These are phyloP conservation scores for Cladosporium sp. DNA, from an alignment of 2,329 filamentous ascomycete species.

Conservation along the genomic window DNA sequence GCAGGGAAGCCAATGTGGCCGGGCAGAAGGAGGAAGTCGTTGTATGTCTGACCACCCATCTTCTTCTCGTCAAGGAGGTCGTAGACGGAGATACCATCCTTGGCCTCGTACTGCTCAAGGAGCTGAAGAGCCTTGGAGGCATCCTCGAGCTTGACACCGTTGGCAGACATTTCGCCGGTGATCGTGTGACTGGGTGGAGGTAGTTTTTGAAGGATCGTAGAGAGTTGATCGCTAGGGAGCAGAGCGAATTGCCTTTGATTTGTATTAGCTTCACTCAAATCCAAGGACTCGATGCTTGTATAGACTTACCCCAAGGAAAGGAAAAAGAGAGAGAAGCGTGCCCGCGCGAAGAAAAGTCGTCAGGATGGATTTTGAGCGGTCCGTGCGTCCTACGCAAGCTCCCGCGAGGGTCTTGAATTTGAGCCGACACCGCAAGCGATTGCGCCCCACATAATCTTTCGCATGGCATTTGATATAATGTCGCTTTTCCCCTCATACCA, in stretches of 20 bases:
- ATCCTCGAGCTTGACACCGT: constrained; percentile 21
- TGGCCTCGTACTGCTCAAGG: constrained; percentile 68
- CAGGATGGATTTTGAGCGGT: too few species aligned
- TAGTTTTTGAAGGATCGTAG: background rate
- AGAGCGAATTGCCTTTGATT: constrained; percentile 19
- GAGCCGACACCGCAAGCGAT: too few species aligned
- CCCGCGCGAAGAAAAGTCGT: background rate
- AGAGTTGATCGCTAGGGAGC: background rate
- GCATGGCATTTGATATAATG: too few species aligned
- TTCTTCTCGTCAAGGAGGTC: constrained; percentile 86
- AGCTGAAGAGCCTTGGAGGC: constrained; percentile 62
- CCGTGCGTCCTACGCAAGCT: too few species aligned
- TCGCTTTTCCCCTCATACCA: too few species aligned
- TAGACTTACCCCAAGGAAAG: constrained; percentile 47
- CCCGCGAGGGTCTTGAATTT: too few species aligned
- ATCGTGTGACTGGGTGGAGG: background rate
- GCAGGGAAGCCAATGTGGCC: constrained; percentile 98
- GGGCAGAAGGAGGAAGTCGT: constrained; percentile 94
- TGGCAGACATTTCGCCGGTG: constrained; percentile 12
- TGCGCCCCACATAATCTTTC: too few species aligned
- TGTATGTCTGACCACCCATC: constrained; percentile 93
- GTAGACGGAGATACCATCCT: constrained; percentile 82
- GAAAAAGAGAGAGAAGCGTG: constrained; percentile 29
- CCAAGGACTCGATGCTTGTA: constrained; percentile 23
- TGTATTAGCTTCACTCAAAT: constrained; percentile 56